Base-by-base conservation (phyloP, 345 rosid species). In the Populus pruinosa region DNA sequence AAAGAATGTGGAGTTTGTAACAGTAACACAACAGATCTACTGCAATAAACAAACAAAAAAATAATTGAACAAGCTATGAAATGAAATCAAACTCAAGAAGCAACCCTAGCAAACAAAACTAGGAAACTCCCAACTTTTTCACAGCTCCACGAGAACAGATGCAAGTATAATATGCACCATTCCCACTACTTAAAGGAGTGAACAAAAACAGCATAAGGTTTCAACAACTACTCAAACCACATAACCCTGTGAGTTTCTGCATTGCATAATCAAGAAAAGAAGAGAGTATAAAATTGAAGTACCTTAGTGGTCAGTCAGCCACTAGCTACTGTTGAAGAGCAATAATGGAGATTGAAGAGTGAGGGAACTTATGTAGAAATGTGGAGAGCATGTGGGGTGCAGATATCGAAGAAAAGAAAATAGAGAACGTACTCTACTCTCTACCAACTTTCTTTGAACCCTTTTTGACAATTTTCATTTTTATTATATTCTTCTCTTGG, bases 201-300 rank as follows among this genome's bases (percentile, higher is more conserved):
- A 76, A 67, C 78, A 83, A 77, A 76, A 11, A 41, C 8, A 36
- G 8, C 21, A 38, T 62, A 63, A 49, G 39, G 38, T 78, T 79
- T 80, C 86, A 70, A 68, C 90, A 81, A 62, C 91, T 62, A 78
- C 87, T 59, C 71, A 67, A 83, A 81, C 89, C 69, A 78, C 29
- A 16, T 10, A 18, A 72, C 33, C 35, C 77, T 47, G 44, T 31
- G 47, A n/a, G 6, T 25, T 43, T 21, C 47, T 68, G 12, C 21
- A 13, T 33, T 69, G 35, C 36, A 39, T 25, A 47, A 9, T 65
- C 62, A 35, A 77, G 73, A 50, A 29, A 72, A 69, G 50, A 10
- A 33, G 31, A 49, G 27, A 55, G 27, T 69, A 0, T 1, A 23
- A 12, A n/a, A 74, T 43, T 36, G 77, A 31, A 78, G 76, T 70